A percentile compares a stretch with the other conserved stretches of the same genome.
Conservation (phyloP, 73 alveolate species). For the Paramecium octaurelia region DNA sequence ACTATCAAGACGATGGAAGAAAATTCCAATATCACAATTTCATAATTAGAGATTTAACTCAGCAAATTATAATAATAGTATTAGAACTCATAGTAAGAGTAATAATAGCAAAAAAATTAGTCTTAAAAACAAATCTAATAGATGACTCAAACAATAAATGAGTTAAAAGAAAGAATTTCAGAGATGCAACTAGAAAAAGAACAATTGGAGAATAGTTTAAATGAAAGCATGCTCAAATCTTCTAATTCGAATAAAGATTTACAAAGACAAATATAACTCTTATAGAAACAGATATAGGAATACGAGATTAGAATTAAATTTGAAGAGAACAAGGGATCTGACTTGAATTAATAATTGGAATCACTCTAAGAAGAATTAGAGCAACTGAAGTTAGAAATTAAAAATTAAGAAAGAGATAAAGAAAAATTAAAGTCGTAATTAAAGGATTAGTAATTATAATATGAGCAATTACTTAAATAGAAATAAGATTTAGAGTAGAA, state of each 20-base stretch:
- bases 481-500: not conserved
- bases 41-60: not conserved
- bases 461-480: not conserved
- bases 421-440: not conserved
- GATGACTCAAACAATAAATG: not conserved
- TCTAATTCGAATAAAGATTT: not conserved
- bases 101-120: not conserved
- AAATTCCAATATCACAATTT: not conserved
- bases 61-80: not conserved
- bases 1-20: not conserved
- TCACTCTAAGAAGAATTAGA: not conserved
- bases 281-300: not conserved
- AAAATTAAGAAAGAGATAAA: not conserved
- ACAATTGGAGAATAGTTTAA: not conserved
- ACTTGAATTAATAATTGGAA: not conserved
- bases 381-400: not conserved
- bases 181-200: not conserved
- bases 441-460: not conserved
- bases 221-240: not conserved
- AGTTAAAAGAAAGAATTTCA: not conserved
- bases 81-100: not conserved
- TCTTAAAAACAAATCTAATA: not conserved
- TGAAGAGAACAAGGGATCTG: not conserved
- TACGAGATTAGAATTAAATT: not conserved
- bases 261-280: not conserved